Evolutionary conservation across 371 early-diverging fungal species (phyloP).

Genomic region (Mucor lusitanicus): DNA sequence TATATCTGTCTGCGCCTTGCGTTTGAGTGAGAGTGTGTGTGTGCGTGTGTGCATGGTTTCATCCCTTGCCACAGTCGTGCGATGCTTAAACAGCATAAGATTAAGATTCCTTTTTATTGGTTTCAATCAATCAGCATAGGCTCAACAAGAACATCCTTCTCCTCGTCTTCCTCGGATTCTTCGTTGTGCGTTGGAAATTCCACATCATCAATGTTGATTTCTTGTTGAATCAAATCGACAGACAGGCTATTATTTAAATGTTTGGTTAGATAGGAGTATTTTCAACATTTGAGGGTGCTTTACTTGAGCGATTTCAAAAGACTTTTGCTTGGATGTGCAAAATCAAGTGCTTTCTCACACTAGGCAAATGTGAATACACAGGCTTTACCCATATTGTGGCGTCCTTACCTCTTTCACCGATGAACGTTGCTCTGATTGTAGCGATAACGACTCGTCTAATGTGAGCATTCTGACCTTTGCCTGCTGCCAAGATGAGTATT

Average conservation of each 20-base stretch:
- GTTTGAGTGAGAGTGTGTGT: neutral
- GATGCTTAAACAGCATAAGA: neutral
- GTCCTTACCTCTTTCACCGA: slow-evolving; percentile 12
- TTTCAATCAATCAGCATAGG: slow-evolving; percentile 9
- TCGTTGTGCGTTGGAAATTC: slow-evolving; percentile 6
- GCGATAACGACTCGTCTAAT: slow-evolving; percentile 17
- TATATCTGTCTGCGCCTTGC: neutral
- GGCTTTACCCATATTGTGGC: neutral
- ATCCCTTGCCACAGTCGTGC: neutral
- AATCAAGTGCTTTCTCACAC: slow-evolving; percentile 7
- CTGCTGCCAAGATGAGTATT: neutral
- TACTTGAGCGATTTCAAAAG: slow-evolving; percentile 16
- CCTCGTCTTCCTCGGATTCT: slow-evolving; percentile 9
- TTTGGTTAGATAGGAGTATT: neutral
- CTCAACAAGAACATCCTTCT: neutral
- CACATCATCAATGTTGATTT: slow-evolving; percentile 5
- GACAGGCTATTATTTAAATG: slow-evolving; percentile 9
- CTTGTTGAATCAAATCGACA: slow-evolving; percentile 10
- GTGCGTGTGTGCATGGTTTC: neutral
- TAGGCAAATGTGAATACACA: neutral
- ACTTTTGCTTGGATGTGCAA: neutral
- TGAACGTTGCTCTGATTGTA: slow-evolving; percentile 19
- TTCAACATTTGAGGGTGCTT: neutral
- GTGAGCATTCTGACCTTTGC: slow-evolving; percentile 26
- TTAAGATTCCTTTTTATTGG: neutral